Conservation (phyloP, 2,329 filamentous ascomycete genomes). For the Pestalotiopsis sp. region DNA sequence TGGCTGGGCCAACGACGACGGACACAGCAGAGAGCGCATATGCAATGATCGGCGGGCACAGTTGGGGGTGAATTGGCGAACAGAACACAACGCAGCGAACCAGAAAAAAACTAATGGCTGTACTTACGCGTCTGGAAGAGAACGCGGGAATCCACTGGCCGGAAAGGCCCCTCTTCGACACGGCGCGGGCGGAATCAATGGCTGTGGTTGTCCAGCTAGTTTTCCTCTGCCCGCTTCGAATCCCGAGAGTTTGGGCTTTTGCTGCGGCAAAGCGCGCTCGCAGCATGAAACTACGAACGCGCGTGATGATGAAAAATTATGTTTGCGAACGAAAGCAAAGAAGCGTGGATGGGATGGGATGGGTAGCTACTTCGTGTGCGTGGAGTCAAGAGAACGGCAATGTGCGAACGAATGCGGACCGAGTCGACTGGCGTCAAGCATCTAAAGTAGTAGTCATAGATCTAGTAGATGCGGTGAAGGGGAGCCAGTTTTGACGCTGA, state of each 20-base stretch:
- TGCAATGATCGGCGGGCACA: conserved; percentile 35
- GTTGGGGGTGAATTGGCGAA: conserved; percentile 22
- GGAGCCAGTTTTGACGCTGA: neutral
- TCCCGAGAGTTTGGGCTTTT: neutral
- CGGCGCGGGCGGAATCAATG: conserved; percentile 1
- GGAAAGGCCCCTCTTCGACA: conserved; percentile 24
- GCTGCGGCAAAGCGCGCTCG: conserved; percentile 10
- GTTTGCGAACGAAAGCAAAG: neutral
- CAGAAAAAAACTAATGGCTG: conserved; percentile 18
- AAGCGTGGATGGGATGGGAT: neutral
- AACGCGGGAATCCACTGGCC: conserved; percentile 29
- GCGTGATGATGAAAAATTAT: neutral
- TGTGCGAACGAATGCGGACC: neutral
- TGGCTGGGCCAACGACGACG: conserved; percentile 31
- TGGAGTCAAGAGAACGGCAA: neutral
- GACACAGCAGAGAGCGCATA: conserved; percentile 39
- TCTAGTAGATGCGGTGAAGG: neutral
- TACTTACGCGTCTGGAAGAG: conserved; percentile 29
- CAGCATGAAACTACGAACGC: conserved; percentile 5
- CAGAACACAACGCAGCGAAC: conserved; percentile 18
- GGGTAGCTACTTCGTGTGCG: neutral
- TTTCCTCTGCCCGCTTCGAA: conserved; percentile 4
- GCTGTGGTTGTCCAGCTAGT: neutral
- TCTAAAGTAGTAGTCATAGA: neutral
- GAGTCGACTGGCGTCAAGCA: neutral